Percentiles rank a stretch among this genome's conserved stretches.
phyloP scores from a whole-genome alignment of 176 grass and related monocot species.

The barley (Hordeum vulgare) region MorexV3_pseudomolecules_assembly NC_058518.1:114390061-114390560 shows the following conservation, averaged over 20 bases:
- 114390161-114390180: constrained; percentile 43
- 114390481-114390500: background rate
- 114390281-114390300: constrained; percentile 34
- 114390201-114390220: constrained; percentile 53
- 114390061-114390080: constrained; percentile 44
- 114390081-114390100: constrained; percentile 53
- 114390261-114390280: constrained; percentile 37
- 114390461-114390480: background rate
- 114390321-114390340: constrained; percentile 28
- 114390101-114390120: constrained; percentile 40
- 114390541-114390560: background rate
- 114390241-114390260: constrained; percentile 37
- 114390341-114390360: constrained; percentile 25
- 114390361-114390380: constrained; percentile 29
- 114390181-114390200: constrained; percentile 34
- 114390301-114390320: constrained; percentile 3
- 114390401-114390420: background rate
- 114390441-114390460: background rate
- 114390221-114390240: constrained; percentile 38
- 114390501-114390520: background rate
- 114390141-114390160: constrained; percentile 33
- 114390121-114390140: constrained; percentile 40
- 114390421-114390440: background rate
- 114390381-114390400: background rate
- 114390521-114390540: background rate